phyloP scores from a whole-genome alignment of 1,139 yeast genomes.

The Lodderomyces oxycetoniae region DNA sequence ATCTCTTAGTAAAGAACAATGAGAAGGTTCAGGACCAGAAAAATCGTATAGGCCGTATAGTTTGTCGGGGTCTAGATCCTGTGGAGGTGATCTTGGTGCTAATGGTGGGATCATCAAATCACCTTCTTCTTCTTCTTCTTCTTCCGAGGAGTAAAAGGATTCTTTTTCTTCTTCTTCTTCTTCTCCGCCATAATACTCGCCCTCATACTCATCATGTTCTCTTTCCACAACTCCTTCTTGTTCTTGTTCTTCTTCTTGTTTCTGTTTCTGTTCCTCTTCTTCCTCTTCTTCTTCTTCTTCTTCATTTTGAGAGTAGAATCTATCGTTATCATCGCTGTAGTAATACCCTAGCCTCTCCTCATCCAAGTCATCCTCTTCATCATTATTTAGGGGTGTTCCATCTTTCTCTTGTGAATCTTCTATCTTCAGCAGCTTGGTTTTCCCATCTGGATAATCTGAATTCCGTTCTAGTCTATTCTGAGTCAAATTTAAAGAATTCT shows the following conservation, averaged over 20 bases:
- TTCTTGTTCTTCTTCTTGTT: constrained; percentile 1
- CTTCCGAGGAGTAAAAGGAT: neutral
- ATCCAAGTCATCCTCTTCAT: neutral
- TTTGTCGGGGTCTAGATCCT: constrained; percentile 77
- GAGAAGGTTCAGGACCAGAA: constrained; percentile 91
- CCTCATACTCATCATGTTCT: constrained; percentile 4
- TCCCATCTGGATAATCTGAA: constrained; percentile 3
- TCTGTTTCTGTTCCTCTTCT: neutral
- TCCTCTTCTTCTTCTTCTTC: neutral
- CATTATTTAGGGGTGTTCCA: neutral
- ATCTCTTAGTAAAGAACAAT: constrained; percentile 73
- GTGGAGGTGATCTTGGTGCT: constrained; percentile 77
- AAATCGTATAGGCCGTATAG: constrained; percentile 85
- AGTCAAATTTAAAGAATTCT: constrained; percentile 12
- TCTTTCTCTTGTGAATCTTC: neutral
- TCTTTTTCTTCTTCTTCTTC: constrained; percentile 13
- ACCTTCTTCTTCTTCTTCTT: constrained; percentile 18
- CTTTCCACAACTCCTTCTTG: constrained; percentile 1
- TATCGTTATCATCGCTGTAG: constrained; percentile 1
- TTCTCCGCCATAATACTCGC: constrained; percentile 12
- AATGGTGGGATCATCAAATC: constrained; percentile 43
- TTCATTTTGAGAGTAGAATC: neutral
- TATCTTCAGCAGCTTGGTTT: neutral
- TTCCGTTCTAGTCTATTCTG: constrained; percentile 10
- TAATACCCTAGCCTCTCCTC: neutral